A percentile compares a stretch with the other conserved stretches of the same genome.
These are phyloP conservation scores for Kurtzmaniella quercitrusa DNA, from an alignment of 1,139 yeast genomes.

Conservation along the genomic window DNA sequence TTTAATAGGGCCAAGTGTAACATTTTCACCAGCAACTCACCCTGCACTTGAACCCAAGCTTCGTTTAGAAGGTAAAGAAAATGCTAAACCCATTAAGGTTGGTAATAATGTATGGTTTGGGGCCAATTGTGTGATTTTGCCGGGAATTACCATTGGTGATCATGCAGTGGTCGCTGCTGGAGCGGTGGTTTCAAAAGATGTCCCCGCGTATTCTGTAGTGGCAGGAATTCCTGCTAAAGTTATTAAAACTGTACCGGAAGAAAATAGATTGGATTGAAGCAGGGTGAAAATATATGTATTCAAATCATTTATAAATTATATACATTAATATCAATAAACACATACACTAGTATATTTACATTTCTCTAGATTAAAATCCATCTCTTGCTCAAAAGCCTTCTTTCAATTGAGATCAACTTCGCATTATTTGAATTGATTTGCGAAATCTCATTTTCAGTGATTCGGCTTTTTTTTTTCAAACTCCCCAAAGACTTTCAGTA, in stretches of 20 bases:
- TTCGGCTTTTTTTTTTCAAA: too few relatives aligned
- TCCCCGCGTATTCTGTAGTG: conserved; percentile 50
- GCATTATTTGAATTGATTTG: too few relatives aligned
- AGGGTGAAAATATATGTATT: background rate
- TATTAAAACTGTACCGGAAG: conserved; percentile 22
- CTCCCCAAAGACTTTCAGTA: too few relatives aligned
- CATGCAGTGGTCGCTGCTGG: conserved; percentile 68
- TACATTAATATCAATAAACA: background rate
- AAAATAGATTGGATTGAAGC: background rate
- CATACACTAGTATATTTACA: background rate
- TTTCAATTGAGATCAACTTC: too few relatives aligned
- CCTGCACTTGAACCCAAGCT: conserved; percentile 46
- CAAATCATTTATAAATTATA: background rate
- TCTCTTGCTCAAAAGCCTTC: too few relatives aligned
- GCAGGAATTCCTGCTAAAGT: conserved; percentile 62
- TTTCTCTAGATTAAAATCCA: too few relatives aligned
- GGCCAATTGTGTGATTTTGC: conserved; percentile 48
- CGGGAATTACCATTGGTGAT: conserved; percentile 66
- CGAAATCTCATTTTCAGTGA: too few relatives aligned
- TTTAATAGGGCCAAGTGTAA: conserved; percentile 61
- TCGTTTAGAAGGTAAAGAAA: conserved; percentile 45
- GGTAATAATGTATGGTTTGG: conserved; percentile 71
- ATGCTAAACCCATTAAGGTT: conserved; percentile 52
- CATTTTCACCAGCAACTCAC: conserved; percentile 61
- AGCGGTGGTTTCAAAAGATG: conserved; percentile 52